phyloP scores from a whole-genome alignment of 371 early-diverging fungal species.

The Rhizopus sp. region DNA sequence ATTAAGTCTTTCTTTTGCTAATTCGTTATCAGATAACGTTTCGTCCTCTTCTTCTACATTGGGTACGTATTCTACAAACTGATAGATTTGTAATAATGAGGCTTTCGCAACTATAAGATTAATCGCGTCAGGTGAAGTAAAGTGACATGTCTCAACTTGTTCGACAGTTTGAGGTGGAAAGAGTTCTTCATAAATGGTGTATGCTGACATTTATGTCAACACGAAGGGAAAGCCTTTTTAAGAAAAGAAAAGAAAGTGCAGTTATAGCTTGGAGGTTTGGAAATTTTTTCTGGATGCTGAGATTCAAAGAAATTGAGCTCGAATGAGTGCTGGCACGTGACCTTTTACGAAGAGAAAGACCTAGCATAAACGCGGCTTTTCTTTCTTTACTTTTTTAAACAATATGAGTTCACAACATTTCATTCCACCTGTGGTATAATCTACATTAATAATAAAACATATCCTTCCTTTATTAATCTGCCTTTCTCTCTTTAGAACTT shows the following conservation, averaged over 20 bases:
- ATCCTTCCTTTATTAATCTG: slow-evolving; percentile 6
- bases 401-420: slow-evolving; percentile 76
- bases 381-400: background rate
- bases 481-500: slow-evolving; percentile 72
- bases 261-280: background rate
- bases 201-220: slow-evolving; percentile 44
- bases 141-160: slow-evolving; percentile 70
- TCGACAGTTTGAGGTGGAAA: slow-evolving; percentile 84
- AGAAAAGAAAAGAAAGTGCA: background rate
- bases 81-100: slow-evolving; percentile 80
- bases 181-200: slow-evolving; percentile 78
- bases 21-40: slow-evolving; percentile 18
- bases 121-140: slow-evolving; percentile 68
- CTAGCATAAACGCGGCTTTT: background rate
- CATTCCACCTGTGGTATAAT: slow-evolving; percentile 71
- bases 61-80: slow-evolving; percentile 66
- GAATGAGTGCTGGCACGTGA: background rate
- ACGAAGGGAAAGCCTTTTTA: background rate
- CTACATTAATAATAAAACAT: slow-evolving; percentile 1
- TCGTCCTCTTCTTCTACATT: slow-evolving; percentile 29
- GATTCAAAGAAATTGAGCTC: too few species aligned
- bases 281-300: background rate
- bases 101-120: slow-evolving; percentile 82
- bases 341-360: background rate
- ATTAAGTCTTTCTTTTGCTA: slow-evolving; percentile 16